These are phyloP conservation scores for Daldinia childiae DNA, from an alignment of 495 filamentous ascomycete genomes.

Conservation along the genomic window DNA sequence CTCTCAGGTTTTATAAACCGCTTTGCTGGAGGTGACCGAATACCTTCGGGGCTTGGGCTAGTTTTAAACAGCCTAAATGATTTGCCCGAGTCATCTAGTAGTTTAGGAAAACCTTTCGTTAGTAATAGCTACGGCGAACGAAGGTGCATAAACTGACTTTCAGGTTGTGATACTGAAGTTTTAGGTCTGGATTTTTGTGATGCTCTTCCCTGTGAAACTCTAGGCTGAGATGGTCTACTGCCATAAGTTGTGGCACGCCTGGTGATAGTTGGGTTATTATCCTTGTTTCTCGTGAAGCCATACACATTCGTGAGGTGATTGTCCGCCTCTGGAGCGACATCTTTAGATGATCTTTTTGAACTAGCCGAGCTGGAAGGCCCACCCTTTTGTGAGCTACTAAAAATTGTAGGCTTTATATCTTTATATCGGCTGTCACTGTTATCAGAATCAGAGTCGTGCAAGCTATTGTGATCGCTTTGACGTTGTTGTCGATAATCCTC, in stretches of 20 bases:
- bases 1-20: constrained; percentile 21
- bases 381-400: constrained; percentile 20
- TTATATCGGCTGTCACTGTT: constrained; percentile 13
- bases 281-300: constrained; percentile 17
- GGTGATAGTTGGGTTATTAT: neutral
- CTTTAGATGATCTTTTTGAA: constrained; percentile 42
- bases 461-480: neutral
- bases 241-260: constrained; percentile 14
- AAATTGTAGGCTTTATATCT: constrained; percentile 39
- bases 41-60: constrained; percentile 12
- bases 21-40: constrained; percentile 1
- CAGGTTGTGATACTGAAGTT: constrained; percentile 15
- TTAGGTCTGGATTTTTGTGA: constrained; percentile 25
- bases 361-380: constrained; percentile 34
- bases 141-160: constrained; percentile 14
- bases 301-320: constrained; percentile 20
- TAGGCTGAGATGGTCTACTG: constrained; percentile 24
- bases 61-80: neutral
- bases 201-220: constrained; percentile 26
- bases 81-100: constrained; percentile 13
- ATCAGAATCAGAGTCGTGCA: constrained; percentile 34
- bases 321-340: neutral
- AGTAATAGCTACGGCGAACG: neutral
- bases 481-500: constrained; percentile 20
- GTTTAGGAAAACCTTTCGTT: constrained; percentile 1